Conservation (phyloP, 768 basidiomycete species). For the Peribolospora kevripleyi region DNA sequence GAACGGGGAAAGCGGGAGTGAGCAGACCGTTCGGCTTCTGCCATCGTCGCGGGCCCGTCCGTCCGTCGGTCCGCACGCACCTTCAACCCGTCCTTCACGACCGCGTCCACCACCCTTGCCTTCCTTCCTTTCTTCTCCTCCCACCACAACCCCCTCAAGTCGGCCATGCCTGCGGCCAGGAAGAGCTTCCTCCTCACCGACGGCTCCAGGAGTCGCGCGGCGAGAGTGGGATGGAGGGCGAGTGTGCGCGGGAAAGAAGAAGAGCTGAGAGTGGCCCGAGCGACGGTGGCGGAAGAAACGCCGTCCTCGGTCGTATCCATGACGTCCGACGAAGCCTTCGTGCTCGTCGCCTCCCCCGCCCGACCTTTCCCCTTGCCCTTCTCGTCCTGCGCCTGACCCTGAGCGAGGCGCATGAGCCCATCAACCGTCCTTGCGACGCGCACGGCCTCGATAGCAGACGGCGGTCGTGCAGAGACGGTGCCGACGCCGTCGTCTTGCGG, state of each 20-base stretch:
- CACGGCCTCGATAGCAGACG: too few species aligned
- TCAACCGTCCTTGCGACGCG: too few species aligned
- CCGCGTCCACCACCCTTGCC: conserved; percentile 36
- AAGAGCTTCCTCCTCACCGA: conserved; percentile 37
- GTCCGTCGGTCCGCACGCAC: conserved; percentile 11
- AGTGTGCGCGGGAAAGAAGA: conserved; percentile 9
- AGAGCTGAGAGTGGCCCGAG: conserved; percentile 4
- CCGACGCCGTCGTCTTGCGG: too few species aligned
- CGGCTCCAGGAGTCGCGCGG: conserved; percentile 16
- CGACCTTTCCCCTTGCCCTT: too few species aligned
- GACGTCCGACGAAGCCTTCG: not conserved
- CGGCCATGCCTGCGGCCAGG: conserved; percentile 50
- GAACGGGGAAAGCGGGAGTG: conserved; percentile 11
- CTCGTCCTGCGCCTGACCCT: too few species aligned
- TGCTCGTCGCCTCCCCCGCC: too few species aligned
- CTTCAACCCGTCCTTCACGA: conserved; percentile 63
- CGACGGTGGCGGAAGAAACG: not conserved
- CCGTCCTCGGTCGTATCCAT: not conserved
- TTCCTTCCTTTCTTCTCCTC: conserved; percentile 36
- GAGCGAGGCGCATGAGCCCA: too few species aligned
- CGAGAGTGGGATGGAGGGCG: conserved; percentile 28
- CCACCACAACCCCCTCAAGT: conserved; percentile 38
- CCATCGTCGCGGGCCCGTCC: conserved; percentile 1
- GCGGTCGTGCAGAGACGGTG: too few species aligned
- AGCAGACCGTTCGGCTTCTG: conserved; percentile 18